Percentiles rank a stretch among this genome's conserved stretches.
Conservation (phyloP, 331 rosid genomes). For the Saraca asoca region DNA sequence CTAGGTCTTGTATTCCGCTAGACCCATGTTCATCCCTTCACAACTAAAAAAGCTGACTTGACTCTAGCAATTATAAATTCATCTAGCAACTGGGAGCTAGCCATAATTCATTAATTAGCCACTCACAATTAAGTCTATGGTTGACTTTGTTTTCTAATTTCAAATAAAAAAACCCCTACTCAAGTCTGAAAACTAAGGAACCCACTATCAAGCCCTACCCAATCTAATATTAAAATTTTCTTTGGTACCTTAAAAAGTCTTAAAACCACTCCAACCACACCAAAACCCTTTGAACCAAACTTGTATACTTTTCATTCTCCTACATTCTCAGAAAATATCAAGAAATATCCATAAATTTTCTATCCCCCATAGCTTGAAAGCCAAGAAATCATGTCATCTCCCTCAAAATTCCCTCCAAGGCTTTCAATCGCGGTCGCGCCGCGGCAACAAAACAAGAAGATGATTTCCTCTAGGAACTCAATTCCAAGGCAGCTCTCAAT, state of each 20-base stretch:
- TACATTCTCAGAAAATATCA: not conserved
- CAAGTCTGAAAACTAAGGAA: constrained; percentile 32
- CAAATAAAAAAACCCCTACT: constrained; percentile 29
- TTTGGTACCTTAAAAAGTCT: constrained; percentile 26
- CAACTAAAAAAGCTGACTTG: constrained; percentile 20
- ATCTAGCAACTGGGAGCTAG: constrained; percentile 2
- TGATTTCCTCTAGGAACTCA: constrained; percentile 26
- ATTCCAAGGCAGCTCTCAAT: constrained; percentile 33
- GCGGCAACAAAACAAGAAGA: constrained; percentile 21
- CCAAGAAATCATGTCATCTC: constrained; percentile 31
- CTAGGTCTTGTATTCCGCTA: constrained; percentile 23
- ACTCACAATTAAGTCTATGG: constrained; percentile 7
- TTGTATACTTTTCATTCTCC: constrained; percentile 22
- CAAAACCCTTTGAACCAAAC: constrained; percentile 51
- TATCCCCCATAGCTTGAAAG: not conserved
- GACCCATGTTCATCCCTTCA: constrained; percentile 18
- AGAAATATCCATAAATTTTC: not conserved
- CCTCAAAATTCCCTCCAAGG: constrained; percentile 31
- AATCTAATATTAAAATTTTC: constrained; percentile 38
- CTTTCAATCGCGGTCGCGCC: constrained; percentile 27
- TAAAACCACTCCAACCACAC: constrained; percentile 34
- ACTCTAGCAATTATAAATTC: constrained; percentile 27
- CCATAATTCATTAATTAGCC: constrained; percentile 13
- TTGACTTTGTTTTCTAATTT: constrained; percentile 37
- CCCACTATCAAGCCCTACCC: constrained; percentile 38